Conservation (phyloP, 495 filamentous ascomycete genomes). For the Penicillium subrubescens region DNA sequence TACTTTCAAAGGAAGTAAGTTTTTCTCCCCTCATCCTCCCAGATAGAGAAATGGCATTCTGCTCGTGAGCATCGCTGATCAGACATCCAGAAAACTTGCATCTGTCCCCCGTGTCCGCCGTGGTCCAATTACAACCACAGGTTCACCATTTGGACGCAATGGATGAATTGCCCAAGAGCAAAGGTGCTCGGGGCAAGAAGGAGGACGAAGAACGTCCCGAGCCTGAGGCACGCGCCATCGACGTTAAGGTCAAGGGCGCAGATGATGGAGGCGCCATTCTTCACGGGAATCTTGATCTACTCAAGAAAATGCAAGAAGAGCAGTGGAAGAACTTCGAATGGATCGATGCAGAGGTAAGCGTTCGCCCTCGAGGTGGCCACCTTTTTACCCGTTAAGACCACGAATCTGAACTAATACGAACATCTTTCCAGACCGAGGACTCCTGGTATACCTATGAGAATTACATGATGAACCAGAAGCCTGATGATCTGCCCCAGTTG, state of each 20-base stretch:
- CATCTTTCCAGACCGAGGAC: slow-evolving; percentile 51
- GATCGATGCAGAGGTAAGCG: slow-evolving; percentile 66
- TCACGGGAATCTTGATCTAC: slow-evolving; percentile 54
- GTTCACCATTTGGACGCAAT: slow-evolving; percentile 74
- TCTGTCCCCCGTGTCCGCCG: slow-evolving; percentile 65
- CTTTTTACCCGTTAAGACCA: not conserved
- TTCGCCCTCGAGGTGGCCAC: not conserved
- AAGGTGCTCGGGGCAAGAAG: slow-evolving; percentile 41
- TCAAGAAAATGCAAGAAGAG: slow-evolving; percentile 66
- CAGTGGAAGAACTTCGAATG: slow-evolving; percentile 66
- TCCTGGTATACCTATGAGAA: slow-evolving; percentile 64
- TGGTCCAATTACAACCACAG: slow-evolving; percentile 74
- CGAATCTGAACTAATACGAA: not conserved
- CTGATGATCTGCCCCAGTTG: slow-evolving; percentile 51
- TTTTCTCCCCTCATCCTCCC: not conserved
- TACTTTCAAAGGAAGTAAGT: slow-evolving; percentile 64
- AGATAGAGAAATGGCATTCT: not conserved
- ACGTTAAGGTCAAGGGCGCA: slow-evolving; percentile 66
- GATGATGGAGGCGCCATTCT: slow-evolving; percentile 56
- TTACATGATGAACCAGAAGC: slow-evolving; percentile 59
- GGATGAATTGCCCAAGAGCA: slow-evolving; percentile 49
- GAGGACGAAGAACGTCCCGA: slow-evolving; percentile 49
- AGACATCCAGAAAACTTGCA: slow-evolving; percentile 59
- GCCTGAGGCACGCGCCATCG: slow-evolving; percentile 62
- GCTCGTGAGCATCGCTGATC: slow-evolving; percentile 13